A percentile compares a stretch with the other conserved stretches of the same genome.
phyloP scores from a whole-genome alignment of 805 yeast species.

The Wickerhamomyces hampshirensis region DNA sequence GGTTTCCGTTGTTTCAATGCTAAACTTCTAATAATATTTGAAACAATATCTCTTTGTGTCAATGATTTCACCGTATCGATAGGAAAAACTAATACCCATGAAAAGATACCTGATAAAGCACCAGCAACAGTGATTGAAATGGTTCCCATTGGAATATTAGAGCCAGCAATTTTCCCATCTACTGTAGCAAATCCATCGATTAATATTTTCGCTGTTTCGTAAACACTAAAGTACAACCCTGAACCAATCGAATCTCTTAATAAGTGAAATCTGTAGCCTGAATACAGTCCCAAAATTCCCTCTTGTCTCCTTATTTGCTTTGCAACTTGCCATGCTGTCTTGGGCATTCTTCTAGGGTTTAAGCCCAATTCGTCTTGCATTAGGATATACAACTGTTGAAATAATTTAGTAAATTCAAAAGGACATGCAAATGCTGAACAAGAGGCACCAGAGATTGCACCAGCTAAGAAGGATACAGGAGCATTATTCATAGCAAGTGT shows the following conservation, averaged over 20 bases:
- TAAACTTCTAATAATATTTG: constrained; percentile 55
- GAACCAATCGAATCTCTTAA: constrained; percentile 66
- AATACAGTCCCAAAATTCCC: constrained; percentile 62
- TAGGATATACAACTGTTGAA: constrained; percentile 60
- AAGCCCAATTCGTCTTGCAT: constrained; percentile 26
- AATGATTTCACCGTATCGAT: constrained; percentile 76
- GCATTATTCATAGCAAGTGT: constrained; percentile 31
- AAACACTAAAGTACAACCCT: constrained; percentile 68
- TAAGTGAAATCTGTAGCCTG: constrained; percentile 68
- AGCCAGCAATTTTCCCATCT: constrained; percentile 29
- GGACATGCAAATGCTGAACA: constrained; percentile 73
- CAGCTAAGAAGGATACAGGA: constrained; percentile 49
- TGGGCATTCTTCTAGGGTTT: constrained; percentile 31
- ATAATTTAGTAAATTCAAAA: constrained; percentile 78
- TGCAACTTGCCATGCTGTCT: constrained; percentile 39
- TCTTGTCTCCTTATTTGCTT: constrained; percentile 50
- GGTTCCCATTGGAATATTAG: constrained; percentile 30
- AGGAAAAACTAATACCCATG: constrained; percentile 77
- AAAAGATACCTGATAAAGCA: constrained; percentile 69
- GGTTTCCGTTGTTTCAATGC: constrained; percentile 38
- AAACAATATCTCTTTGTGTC: constrained; percentile 68
- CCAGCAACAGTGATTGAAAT: constrained; percentile 62
- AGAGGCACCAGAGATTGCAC: constrained; percentile 60
- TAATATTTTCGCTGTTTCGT: constrained; percentile 64
- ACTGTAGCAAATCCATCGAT: constrained; percentile 26